A percentile compares a stretch with the other conserved stretches of the same genome.
Evolutionary conservation across 2,329 filamentous ascomycete species (phyloP).

Genomic region (Cordyceps militaris): DNA sequence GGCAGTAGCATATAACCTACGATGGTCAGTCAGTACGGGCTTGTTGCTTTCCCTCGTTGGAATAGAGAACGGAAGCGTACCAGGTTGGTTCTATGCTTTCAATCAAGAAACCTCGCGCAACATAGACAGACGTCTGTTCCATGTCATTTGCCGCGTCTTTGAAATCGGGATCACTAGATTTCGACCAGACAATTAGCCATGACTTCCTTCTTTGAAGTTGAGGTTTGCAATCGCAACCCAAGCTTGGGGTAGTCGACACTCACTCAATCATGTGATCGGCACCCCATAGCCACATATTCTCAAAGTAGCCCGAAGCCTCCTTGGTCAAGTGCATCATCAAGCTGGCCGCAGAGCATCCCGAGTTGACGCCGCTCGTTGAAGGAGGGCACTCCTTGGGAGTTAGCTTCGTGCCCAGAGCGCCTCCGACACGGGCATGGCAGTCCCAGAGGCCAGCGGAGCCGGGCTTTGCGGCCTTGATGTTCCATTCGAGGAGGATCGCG

Average conservation of each 20-base stretch:
- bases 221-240: not conserved
- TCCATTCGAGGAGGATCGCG: constrained; percentile 66
- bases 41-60: not conserved
- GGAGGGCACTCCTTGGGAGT: constrained; percentile 53
- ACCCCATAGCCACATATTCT: constrained; percentile 59
- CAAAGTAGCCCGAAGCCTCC: constrained; percentile 40
- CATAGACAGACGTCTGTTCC: constrained; percentile 12
- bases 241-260: not conserved
- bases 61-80: too few species aligned
- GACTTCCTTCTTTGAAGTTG: not conserved
- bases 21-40: not conserved
- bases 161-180: constrained; percentile 14
- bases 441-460: constrained; percentile 46
- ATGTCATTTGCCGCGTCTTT: constrained; percentile 11
- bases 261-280: constrained; percentile 51
- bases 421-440: constrained; percentile 66
- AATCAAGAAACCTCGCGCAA: constrained; percentile 20
- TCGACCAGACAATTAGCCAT: too few species aligned
- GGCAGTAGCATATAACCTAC: constrained; percentile 16
- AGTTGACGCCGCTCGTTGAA: constrained; percentile 35
- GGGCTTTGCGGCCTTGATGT: constrained; percentile 13
- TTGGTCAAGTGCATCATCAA: constrained; percentile 41
- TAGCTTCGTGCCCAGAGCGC: constrained; percentile 60
- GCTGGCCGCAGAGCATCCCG: constrained; percentile 53
- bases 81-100: constrained; percentile 10